These are phyloP conservation scores for Zymoseptoria pseudotritici DNA, from an alignment of 2,329 filamentous ascomycete species.

Conservation along the genomic window DNA sequence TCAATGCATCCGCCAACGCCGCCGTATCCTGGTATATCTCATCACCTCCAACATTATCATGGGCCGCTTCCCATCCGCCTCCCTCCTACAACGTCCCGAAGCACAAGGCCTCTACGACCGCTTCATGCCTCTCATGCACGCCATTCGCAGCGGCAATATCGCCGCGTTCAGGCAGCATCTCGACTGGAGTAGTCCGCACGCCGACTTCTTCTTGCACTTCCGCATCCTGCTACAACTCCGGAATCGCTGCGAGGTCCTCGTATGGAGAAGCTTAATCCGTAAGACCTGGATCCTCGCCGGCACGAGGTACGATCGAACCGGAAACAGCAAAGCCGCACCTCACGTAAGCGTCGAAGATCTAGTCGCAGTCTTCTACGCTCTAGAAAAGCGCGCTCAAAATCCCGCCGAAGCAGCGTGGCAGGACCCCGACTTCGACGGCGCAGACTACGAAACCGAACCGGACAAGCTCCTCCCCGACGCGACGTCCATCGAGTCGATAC, in stretches of 20 bases:
- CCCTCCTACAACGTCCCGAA: constrained; percentile 63
- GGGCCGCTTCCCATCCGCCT: constrained; percentile 67
- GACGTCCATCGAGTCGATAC: constrained; percentile 59
- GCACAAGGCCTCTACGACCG: constrained; percentile 55
- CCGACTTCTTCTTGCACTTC: constrained; percentile 67
- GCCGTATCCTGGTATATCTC: constrained; percentile 74
- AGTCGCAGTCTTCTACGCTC: constrained; percentile 54
- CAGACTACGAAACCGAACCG: constrained; percentile 11
- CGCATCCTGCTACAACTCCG: constrained; percentile 68
- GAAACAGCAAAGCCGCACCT: constrained; percentile 51
- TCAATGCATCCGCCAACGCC: constrained; percentile 58
- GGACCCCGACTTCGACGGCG: constrained; percentile 40
- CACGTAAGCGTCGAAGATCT: constrained; percentile 67
- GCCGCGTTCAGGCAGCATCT: constrained; percentile 64
- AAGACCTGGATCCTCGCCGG: constrained; percentile 73
- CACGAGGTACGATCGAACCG: constrained; percentile 41
- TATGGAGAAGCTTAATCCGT: constrained; percentile 76
- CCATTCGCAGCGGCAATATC: constrained; percentile 69
- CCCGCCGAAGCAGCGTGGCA: constrained; percentile 31
- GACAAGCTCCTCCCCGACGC: constrained; percentile 37
- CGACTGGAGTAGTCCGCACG: constrained; percentile 44
- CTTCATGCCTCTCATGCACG: constrained; percentile 65
- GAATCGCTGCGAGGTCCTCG: constrained; percentile 69
- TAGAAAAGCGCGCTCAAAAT: constrained; percentile 49
- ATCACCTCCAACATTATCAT: constrained; percentile 76